phyloP scores from a whole-genome alignment of 768 basidiomycete species.

The Melanogaster broomeanus region DNA sequence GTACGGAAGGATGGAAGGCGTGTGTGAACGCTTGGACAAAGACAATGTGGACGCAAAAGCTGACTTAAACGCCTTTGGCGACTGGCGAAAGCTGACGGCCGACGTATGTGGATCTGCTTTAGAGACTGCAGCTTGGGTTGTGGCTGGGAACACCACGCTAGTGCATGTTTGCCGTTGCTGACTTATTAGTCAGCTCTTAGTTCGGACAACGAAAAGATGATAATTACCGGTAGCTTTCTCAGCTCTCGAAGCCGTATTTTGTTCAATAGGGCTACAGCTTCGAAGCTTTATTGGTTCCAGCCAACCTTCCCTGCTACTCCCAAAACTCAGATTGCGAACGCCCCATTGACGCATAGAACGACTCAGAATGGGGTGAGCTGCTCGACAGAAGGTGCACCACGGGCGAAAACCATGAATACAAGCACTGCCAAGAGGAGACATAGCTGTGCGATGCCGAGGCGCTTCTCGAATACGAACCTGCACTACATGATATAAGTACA shows the following conservation, averaged over 20 bases:
- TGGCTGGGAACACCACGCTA: background rate
- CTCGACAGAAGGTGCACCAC: conserved; percentile 52
- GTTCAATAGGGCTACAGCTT: conserved; percentile 32
- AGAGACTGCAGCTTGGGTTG: background rate
- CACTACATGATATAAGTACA: conserved; percentile 1
- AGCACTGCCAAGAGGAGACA: conserved; percentile 81
- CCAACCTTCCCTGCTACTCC: conserved; percentile 47
- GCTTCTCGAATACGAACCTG: conserved; percentile 87
- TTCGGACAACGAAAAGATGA: background rate
- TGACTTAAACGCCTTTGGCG: background rate
- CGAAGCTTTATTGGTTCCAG: conserved; percentile 23
- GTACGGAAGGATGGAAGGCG: conserved; percentile 15
- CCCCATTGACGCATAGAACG: conserved; percentile 55
- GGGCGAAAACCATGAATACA: conserved; percentile 83
- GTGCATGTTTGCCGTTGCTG: background rate
- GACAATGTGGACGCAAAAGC: background rate
- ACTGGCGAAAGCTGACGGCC: background rate
- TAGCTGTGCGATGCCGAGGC: conserved; percentile 86
- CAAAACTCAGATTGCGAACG: conserved; percentile 54
- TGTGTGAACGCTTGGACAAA: conserved; percentile 4
- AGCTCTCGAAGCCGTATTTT: conserved; percentile 8
- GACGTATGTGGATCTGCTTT: background rate
- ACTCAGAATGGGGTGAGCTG: conserved; percentile 7
- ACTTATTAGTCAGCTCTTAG: background rate
- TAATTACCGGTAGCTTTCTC: conserved; percentile 16